A percentile compares a stretch with the other conserved stretches of the same genome.
Evolutionary conservation across 441 rosid genomes (phyloP).

Genomic region (Erodium chrysanthum): DNA sequence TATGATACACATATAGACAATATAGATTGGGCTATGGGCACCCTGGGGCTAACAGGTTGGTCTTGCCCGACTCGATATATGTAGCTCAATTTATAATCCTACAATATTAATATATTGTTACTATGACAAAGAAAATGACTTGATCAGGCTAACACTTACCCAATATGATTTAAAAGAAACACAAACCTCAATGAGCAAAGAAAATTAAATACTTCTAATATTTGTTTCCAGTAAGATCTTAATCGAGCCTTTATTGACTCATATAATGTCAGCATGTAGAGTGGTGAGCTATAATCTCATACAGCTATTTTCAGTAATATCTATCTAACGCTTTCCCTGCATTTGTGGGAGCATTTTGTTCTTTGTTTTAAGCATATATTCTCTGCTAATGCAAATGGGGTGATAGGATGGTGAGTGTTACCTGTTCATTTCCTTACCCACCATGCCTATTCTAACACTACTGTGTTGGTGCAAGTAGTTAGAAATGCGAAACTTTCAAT

Average conservation of each 20-base stretch:
- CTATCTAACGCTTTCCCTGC: neutral
- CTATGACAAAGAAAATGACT: neutral
- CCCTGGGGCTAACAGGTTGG: no score
- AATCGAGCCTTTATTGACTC: neutral
- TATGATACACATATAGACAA: no score
- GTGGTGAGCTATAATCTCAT: neutral
- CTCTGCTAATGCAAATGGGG: neutral
- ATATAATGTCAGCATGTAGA: neutral
- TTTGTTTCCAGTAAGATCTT: neutral
- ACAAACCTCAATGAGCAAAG: neutral
- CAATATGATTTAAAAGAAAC: neutral
- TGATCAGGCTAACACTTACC: neutral
- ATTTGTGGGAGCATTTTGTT: neutral
- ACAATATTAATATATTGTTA: neutral
- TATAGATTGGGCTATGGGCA: no score
- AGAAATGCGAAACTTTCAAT: neutral
- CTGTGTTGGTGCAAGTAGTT: neutral
- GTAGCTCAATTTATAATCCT: no score
- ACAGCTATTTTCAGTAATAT: neutral
- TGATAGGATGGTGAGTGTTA: neutral
- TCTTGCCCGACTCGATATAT: no score
- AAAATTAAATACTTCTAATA: neutral
- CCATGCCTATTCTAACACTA: neutral
- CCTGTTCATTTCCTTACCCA: neutral
- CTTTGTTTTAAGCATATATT: neutral